Evolutionary conservation across 2,329 filamentous ascomycete species (phyloP).

Genomic region (Alternaria conjuncta): DNA sequence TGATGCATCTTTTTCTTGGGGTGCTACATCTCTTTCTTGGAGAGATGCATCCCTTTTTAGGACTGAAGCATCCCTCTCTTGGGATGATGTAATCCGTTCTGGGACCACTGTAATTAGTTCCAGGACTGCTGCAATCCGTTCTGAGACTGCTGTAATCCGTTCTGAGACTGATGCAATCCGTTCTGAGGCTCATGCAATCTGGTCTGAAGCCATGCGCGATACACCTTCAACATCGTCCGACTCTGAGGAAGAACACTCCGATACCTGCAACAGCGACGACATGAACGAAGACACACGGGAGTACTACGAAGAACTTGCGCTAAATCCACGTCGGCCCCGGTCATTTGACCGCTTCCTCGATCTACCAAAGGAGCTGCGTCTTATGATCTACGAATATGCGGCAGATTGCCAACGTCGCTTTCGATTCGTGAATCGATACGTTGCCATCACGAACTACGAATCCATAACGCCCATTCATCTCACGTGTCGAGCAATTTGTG

Average conservation of each 20-base stretch:
- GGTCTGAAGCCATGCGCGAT: not conserved
- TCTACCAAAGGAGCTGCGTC: slow-evolving; percentile 1
- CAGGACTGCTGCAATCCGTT: not conserved
- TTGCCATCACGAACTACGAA: not conserved
- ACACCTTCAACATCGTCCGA: not conserved
- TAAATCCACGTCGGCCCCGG: not conserved
- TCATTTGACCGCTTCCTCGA: not conserved
- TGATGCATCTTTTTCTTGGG: not conserved
- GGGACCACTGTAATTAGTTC: not conserved
- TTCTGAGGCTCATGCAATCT: not conserved
- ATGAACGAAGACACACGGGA: not conserved
- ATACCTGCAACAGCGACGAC: not conserved
- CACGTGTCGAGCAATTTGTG: not conserved
- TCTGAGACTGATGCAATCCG: not conserved
- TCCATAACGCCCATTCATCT: not conserved
- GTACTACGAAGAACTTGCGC: not conserved
- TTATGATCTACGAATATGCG: slow-evolving; percentile 5
- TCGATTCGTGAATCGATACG: not conserved
- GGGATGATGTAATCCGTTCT: not conserved
- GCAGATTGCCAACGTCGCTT: not conserved
- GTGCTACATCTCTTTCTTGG: not conserved
- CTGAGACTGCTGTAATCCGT: not conserved
- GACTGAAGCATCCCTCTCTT: not conserved
- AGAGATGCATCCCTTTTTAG: not conserved
- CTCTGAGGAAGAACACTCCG: not conserved